These are phyloP conservation scores for Ceriops zippeliana DNA, from an alignment of 345 rosid species.

Conservation along the genomic window DNA sequence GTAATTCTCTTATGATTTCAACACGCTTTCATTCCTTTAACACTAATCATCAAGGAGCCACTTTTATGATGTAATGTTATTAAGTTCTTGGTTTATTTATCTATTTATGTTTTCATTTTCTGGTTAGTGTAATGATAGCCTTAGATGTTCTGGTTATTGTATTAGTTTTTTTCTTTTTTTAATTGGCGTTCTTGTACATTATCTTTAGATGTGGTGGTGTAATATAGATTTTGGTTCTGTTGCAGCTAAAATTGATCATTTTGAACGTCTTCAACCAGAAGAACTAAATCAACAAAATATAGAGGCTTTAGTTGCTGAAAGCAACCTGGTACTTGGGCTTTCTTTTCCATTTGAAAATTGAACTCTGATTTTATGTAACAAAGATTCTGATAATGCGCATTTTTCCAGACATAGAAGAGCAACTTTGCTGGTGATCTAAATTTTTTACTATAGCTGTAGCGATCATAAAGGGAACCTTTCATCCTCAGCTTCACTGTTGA, in stretches of 20 bases:
- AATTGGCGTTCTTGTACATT: background rate
- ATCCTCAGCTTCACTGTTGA: background rate
- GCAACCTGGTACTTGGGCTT: constrained; percentile 60
- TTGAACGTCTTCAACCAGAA: constrained; percentile 94
- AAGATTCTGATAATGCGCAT: background rate
- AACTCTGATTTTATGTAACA: too few relatives aligned
- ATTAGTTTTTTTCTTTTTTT: background rate
- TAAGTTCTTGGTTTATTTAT: too few relatives aligned
- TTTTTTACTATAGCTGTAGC: too few relatives aligned
- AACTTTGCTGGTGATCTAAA: constrained; percentile 3
- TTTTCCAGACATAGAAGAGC: constrained; percentile 10
- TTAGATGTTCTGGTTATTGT: too few relatives aligned
- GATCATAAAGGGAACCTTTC: too few relatives aligned
- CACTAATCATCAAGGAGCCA: too few relatives aligned
- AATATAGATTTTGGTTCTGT: constrained; percentile 17
- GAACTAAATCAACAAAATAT: constrained; percentile 96
- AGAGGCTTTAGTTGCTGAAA: constrained; percentile 97
- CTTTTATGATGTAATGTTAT: too few relatives aligned
- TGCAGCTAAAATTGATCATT: constrained; percentile 70
- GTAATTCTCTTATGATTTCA: too few relatives aligned
- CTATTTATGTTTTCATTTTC: too few relatives aligned
- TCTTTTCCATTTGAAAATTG: background rate
- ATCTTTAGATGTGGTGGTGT: background rate
- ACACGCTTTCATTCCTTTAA: too few relatives aligned
- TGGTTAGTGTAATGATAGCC: too few relatives aligned